These are phyloP conservation scores for Candida tallmaniae DNA, from an alignment of 805 yeast genomes.

Conservation along the genomic window DNA sequence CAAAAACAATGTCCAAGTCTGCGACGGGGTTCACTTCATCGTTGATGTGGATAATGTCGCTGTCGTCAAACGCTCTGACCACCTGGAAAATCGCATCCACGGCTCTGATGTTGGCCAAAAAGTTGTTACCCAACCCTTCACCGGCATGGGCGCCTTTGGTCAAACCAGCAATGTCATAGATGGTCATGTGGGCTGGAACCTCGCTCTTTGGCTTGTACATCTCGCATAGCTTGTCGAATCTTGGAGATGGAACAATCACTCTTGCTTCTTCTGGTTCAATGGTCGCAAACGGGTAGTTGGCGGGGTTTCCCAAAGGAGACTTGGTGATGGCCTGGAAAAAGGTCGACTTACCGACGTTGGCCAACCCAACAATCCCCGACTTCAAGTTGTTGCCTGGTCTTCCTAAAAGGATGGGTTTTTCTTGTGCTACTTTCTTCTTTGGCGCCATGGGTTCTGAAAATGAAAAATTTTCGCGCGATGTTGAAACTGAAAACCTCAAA, in stretches of 20 bases:
- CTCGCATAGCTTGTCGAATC: constrained; percentile 43
- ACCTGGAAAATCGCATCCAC: constrained; percentile 72
- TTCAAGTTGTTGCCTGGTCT: constrained; percentile 58
- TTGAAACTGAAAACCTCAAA: too few relatives aligned
- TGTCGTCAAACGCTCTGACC: constrained; percentile 60
- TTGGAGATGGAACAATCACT: constrained; percentile 47
- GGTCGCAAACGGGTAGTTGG: constrained; percentile 67
- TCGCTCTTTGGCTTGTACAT: constrained; percentile 47
- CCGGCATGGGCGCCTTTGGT: constrained; percentile 61
- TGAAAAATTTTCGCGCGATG: constrained; percentile 9
- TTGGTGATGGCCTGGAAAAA: constrained; percentile 54
- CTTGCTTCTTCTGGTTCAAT: constrained; percentile 68
- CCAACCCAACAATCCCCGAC: constrained; percentile 69
- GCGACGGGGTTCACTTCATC: constrained; percentile 89
- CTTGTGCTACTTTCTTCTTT: constrained; percentile 59
- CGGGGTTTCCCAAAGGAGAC: constrained; percentile 53
- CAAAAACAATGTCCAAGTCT: constrained; percentile 86
- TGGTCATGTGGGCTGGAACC: constrained; percentile 52
- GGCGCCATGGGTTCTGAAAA: constrained; percentile 67
- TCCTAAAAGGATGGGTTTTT: constrained; percentile 66
- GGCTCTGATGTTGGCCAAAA: constrained; percentile 61
- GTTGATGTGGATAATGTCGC: constrained; percentile 57
- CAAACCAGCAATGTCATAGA: constrained; percentile 68
- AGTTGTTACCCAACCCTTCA: constrained; percentile 72
- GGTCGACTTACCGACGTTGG: constrained; percentile 53